Evolutionary conservation across 2,329 filamentous ascomycete species (phyloP).

Genomic region (Scedosporium minutisporum): DNA sequence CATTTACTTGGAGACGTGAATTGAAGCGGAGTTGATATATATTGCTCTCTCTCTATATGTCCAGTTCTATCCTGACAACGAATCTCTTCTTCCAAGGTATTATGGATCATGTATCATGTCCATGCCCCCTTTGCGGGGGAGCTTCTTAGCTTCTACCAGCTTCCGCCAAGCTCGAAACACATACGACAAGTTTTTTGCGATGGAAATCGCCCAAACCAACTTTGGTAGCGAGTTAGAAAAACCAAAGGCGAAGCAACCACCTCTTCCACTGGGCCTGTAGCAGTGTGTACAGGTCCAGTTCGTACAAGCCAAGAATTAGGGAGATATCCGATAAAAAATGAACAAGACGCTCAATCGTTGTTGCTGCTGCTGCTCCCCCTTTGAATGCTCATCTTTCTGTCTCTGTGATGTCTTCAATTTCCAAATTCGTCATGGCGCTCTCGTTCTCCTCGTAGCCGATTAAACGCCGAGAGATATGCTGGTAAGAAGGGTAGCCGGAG

Average conservation of each 20-base stretch:
- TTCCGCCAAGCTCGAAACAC: neutral
- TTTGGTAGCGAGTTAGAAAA: too few relatives aligned
- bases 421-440: neutral
- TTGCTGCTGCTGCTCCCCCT: too few relatives aligned
- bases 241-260: too few relatives aligned
- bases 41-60: conserved; percentile 2
- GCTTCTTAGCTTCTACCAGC: neutral
- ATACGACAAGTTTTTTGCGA: neutral
- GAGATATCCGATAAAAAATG: too few relatives aligned
- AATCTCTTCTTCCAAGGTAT: neutral
- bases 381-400: too few relatives aligned
- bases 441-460: neutral
- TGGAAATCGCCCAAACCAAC: too few relatives aligned
- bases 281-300: too few relatives aligned
- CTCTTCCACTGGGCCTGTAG: too few relatives aligned
- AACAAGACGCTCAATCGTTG: too few relatives aligned
- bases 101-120: neutral
- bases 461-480: conserved; percentile 1
- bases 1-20: neutral
- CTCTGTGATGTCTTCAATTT: too few relatives aligned
- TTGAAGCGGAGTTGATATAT: neutral
- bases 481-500: neutral
- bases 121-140: neutral
- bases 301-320: too few relatives aligned
- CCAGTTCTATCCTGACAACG: neutral